Conservation (phyloP, 1,284 basidiomycete species). For the Marasmius sp. region DNA sequence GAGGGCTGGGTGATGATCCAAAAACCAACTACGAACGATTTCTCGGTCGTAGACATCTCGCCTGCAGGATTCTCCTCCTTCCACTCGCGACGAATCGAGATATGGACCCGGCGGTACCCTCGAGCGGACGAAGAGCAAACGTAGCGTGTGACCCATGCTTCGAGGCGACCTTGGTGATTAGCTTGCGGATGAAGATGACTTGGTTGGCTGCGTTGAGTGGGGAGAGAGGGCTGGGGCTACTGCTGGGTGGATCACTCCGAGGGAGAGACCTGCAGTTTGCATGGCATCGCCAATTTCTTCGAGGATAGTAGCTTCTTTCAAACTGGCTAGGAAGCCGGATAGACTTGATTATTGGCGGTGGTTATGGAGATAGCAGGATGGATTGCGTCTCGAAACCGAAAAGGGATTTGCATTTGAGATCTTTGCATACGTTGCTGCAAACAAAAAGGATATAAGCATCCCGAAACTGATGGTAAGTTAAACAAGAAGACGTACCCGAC, state of each 20-base stretch:
- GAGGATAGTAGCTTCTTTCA: constrained; percentile 39
- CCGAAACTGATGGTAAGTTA: too few relatives aligned
- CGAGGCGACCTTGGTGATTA: constrained; percentile 49
- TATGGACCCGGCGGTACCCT: too few relatives aligned
- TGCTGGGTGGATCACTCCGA: too few relatives aligned
- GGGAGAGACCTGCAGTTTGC: too few relatives aligned
- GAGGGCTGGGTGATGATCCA: constrained; percentile 55
- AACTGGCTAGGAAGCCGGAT: constrained; percentile 41
- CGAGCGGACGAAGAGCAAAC: constrained; percentile 47
- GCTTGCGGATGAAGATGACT: constrained; percentile 52
- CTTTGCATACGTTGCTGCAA: constrained; percentile 36
- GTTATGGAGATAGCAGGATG: constrained; percentile 53
- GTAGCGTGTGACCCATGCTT: constrained; percentile 57
- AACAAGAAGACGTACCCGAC: too few relatives aligned
- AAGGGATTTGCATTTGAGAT: constrained; percentile 48
- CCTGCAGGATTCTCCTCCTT: constrained; percentile 16
- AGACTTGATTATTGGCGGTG: constrained; percentile 50
- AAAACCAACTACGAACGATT: constrained; percentile 51
- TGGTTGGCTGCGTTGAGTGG: constrained; percentile 56
- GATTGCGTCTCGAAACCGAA: constrained; percentile 73
- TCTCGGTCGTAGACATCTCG: constrained; percentile 28
- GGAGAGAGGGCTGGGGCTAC: too few relatives aligned
- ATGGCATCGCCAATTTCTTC: too few relatives aligned
- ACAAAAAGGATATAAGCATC: too few relatives aligned
- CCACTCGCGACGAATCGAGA: too few relatives aligned